phyloP scores from a whole-genome alignment of 1,284 basidiomycete genomes.

The Violaceomyces palustris region DNA sequence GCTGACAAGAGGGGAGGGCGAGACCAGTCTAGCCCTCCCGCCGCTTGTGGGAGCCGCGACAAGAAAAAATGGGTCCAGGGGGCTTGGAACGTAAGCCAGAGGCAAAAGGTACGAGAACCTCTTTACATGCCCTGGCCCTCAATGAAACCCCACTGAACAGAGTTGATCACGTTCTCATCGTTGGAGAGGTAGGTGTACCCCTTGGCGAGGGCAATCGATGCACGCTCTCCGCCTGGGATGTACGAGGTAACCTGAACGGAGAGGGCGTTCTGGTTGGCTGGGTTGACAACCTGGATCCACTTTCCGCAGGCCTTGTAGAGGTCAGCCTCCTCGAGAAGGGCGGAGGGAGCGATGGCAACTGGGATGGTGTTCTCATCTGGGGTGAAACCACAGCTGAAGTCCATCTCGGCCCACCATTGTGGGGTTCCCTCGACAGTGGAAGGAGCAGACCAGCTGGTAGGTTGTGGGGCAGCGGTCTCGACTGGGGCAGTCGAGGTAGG shows the following conservation, averaged over 20 bases:
- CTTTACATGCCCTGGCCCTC: slow-evolving; percentile 31
- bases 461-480: no score
- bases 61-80: no score
- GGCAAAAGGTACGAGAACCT: no score
- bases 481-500: slow-evolving; percentile 6
- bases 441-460: neutral
- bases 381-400: slow-evolving; percentile 18
- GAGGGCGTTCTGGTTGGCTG: slow-evolving; percentile 38
- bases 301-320: slow-evolving; percentile 31
- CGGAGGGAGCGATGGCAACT: slow-evolving; percentile 28
- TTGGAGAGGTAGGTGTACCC: slow-evolving; percentile 28
- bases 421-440: slow-evolving; percentile 27
- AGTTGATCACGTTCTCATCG: slow-evolving; percentile 22
- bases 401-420: slow-evolving; percentile 23
- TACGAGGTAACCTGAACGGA: slow-evolving; percentile 28
- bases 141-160: slow-evolving; percentile 38
- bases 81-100: no score
- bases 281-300: slow-evolving; percentile 38
- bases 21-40: no score
- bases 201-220: slow-evolving; percentile 19
- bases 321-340: slow-evolving; percentile 21
- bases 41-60: no score
- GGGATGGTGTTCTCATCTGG: slow-evolving; percentile 16
- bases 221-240: slow-evolving; percentile 16
- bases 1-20: no score